Conservation (phyloP, 140 eudicot genomes). For the Oenanthe javanica region DNA sequence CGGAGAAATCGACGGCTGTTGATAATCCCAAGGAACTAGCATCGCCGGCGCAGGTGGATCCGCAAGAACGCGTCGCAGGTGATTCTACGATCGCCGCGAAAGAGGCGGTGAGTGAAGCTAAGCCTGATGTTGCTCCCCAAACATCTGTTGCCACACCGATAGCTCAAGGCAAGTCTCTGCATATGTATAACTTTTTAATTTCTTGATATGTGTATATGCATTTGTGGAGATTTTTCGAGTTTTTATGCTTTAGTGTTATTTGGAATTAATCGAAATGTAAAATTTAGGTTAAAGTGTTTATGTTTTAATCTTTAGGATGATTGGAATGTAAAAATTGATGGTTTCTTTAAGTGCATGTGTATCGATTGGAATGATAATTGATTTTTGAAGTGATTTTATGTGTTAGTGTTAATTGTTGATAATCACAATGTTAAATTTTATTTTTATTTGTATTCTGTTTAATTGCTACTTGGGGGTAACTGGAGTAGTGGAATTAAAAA, state of each 20-base stretch:
- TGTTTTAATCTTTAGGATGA: conserved; percentile 1
- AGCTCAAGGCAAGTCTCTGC: conserved; percentile 32
- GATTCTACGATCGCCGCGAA: conserved; percentile 14
- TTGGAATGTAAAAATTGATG: not conserved
- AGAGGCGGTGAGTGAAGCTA: conserved; percentile 27
- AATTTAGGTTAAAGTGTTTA: not conserved
- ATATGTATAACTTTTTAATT: not conserved
- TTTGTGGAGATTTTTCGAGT: not conserved
- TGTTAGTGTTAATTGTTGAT: not conserved
- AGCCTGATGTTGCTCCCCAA: conserved; percentile 37
- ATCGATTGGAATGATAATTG: not conserved
- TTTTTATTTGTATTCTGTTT: not conserved
- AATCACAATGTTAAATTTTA: not conserved
- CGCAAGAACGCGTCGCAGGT: conserved; percentile 27
- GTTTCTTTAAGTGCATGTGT: too few species aligned
- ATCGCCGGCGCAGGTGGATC: conserved; percentile 45
- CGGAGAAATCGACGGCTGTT: conserved; percentile 46
- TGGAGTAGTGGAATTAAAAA: too few species aligned
- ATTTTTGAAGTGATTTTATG: not conserved
- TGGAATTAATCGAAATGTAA: not conserved
- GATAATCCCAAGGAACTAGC: conserved; percentile 53
- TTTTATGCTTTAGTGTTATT: not conserved
- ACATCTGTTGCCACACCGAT: conserved; percentile 40
- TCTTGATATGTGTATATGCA: not conserved
- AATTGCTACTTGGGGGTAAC: not conserved